These are phyloP conservation scores for Perkinsus marinus DNA, from an alignment of 169 alveolate species.

Conservation along the genomic window DNA sequence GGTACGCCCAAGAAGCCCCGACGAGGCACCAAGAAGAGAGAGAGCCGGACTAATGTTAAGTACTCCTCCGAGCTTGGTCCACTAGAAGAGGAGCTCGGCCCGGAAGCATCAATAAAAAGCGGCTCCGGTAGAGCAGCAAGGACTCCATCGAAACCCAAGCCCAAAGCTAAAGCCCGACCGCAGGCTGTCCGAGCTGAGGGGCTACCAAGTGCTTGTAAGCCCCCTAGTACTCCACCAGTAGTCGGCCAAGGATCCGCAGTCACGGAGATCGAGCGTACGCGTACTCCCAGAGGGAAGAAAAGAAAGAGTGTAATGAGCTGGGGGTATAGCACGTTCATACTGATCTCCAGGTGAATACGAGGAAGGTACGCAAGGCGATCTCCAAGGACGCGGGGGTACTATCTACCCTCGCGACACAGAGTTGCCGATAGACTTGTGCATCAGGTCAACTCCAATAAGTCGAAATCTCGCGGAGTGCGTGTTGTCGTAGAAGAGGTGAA, in stretches of 20 bases:
- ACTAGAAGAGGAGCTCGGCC: background rate
- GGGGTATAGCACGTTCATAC: background rate
- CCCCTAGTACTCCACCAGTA: no score
- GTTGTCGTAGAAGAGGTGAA: background rate
- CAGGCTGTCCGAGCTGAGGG: background rate
- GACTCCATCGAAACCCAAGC: background rate
- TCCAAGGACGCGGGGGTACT: background rate
- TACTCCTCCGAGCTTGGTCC: background rate
- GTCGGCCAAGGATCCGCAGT: no score
- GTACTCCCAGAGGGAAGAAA: background rate
- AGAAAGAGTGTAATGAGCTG: background rate
- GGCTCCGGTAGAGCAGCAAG: background rate
- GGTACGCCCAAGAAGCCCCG: background rate
- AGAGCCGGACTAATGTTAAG: background rate
- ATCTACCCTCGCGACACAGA: background rate
- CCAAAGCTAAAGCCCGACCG: background rate
- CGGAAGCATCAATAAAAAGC: background rate
- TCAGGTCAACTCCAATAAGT: background rate
- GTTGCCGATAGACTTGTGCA: background rate
- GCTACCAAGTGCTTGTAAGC: background rate
- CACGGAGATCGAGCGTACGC: background rate
- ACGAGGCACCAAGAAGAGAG: background rate
- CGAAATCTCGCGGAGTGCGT: background rate
- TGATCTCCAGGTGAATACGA: background rate
- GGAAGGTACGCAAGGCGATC: background rate